These are phyloP conservation scores for Suillus brevipes DNA, from an alignment of 768 basidiomycete species.

Conservation along the genomic window DNA sequence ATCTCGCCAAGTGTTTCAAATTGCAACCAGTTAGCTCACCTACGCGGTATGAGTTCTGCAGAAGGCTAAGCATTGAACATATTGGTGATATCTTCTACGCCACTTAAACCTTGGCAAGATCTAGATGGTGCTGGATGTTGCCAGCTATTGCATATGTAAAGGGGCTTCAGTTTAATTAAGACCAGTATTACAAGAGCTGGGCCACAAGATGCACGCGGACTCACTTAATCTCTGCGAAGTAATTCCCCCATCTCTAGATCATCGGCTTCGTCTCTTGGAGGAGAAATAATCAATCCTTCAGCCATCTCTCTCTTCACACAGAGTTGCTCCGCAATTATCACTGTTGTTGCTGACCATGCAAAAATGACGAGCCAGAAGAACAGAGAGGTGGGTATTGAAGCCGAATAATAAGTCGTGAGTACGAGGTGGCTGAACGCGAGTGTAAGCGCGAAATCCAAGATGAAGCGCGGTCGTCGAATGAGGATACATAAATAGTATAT, in stretches of 20 bases:
- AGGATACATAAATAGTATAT: slow-evolving; percentile 85
- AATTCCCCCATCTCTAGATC: slow-evolving; percentile 55
- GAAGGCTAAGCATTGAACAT: not conserved
- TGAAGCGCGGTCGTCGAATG: slow-evolving; percentile 87
- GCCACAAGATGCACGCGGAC: slow-evolving; percentile 22
- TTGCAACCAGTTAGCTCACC: not conserved
- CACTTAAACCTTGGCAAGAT: slow-evolving; percentile 1
- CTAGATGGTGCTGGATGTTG: not conserved
- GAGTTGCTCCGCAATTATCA: slow-evolving; percentile 86
- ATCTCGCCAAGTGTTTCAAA: not conserved
- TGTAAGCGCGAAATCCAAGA: slow-evolving; percentile 93
- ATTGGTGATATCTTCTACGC: slow-evolving; percentile 2
- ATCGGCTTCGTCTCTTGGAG: slow-evolving; percentile 44
- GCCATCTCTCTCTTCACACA: slow-evolving; percentile 90
- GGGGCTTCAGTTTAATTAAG: not conserved
- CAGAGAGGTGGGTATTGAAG: slow-evolving; percentile 73
- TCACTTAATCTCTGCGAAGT: slow-evolving; percentile 60
- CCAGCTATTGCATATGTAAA: not conserved
- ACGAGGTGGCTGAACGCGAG: slow-evolving; percentile 90
- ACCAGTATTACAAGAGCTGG: not conserved
- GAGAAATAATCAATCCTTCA: slow-evolving; percentile 68
- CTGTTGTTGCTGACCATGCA: slow-evolving; percentile 67
- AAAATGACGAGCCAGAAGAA: slow-evolving; percentile 90
- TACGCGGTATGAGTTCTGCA: not conserved
- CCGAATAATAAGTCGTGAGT: slow-evolving; percentile 82